Conservation (phyloP, 768 basidiomycete genomes). For the Auricularia sp. region DNA sequence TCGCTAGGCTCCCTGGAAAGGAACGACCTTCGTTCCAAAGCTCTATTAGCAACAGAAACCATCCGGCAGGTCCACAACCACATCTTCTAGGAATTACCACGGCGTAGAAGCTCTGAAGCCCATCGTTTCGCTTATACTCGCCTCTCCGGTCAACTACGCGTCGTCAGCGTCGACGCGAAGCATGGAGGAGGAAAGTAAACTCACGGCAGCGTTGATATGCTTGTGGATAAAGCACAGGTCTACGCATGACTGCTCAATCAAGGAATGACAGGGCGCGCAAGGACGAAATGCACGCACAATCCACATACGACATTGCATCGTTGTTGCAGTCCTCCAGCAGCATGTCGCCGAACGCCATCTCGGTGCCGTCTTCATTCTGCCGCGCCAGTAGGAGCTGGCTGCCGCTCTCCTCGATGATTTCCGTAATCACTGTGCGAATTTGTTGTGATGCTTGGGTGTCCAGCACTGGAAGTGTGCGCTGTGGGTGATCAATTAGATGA, state of each 20-base stretch:
- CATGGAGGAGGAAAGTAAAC: conserved; percentile 6
- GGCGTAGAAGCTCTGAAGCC: neutral
- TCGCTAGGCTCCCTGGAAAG: too few relatives aligned
- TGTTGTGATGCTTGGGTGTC: conserved; percentile 72
- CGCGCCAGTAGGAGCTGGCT: conserved; percentile 62
- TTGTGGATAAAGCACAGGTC: conserved; percentile 31
- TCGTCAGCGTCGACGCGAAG: neutral
- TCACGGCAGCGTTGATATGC: conserved; percentile 26
- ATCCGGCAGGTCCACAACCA: neutral
- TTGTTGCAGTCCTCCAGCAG: conserved; percentile 96
- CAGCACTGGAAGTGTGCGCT: conserved; percentile 64
- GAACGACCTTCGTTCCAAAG: too few relatives aligned
- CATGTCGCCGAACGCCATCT: conserved; percentile 96
- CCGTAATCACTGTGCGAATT: conserved; percentile 73
- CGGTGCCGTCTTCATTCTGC: conserved; percentile 85
- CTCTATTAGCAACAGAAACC: neutral
- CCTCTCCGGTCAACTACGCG: neutral
- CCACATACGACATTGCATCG: conserved; percentile 82
- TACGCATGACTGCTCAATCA: conserved; percentile 2
- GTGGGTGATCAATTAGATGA: neutral
- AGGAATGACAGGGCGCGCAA: neutral
- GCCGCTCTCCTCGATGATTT: conserved; percentile 32
- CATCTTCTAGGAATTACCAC: neutral
- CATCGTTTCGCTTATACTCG: neutral
- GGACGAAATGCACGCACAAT: conserved; percentile 49